Conservation (phyloP, 768 basidiomycete genomes). For the Lyophyllum shimeji region DNA sequence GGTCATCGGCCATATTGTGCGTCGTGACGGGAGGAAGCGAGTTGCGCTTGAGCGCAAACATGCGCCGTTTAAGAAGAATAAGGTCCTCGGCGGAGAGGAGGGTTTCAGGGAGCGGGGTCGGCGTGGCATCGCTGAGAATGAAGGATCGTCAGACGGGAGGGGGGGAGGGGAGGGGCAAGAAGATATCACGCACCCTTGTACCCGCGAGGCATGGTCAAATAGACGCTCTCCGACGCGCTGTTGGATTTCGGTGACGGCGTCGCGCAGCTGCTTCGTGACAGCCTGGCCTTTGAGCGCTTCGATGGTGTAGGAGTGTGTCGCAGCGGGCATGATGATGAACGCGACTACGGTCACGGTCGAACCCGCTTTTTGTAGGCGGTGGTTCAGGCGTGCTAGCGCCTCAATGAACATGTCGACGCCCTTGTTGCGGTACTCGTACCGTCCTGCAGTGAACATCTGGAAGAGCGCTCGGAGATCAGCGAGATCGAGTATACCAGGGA, state of each 20-base stretch:
- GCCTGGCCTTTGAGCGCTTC: constrained; percentile 97
- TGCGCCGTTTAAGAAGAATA: constrained; percentile 91
- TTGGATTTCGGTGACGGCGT: constrained; percentile 95
- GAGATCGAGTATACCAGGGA: neutral
- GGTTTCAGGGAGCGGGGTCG: constrained; percentile 69
- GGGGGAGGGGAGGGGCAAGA: neutral
- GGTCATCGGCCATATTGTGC: constrained; percentile 97
- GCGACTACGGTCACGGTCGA: constrained; percentile 89
- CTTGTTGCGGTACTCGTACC: constrained; percentile 99
- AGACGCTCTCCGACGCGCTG: constrained; percentile 88
- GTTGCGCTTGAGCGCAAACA: constrained; percentile 94
- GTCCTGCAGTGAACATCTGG: constrained; percentile 98
- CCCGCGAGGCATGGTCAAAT: constrained; percentile 92
- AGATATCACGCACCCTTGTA: constrained; percentile 67
- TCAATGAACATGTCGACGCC: constrained; percentile 99
- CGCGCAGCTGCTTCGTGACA: constrained; percentile 93
- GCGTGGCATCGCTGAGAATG: constrained; percentile 62
- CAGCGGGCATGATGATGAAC: constrained; percentile 98
- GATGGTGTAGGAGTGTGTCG: constrained; percentile 95
- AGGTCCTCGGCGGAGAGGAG: constrained; percentile 91
- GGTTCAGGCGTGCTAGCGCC: constrained; percentile 78
- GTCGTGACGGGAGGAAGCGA: constrained; percentile 96
- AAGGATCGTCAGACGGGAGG: neutral
- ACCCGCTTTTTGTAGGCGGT: constrained; percentile 51
- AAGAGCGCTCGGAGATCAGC: neutral